Conservation (phyloP, 108 stramenopile species). For the Nannochloropsis oceanica region DNA sequence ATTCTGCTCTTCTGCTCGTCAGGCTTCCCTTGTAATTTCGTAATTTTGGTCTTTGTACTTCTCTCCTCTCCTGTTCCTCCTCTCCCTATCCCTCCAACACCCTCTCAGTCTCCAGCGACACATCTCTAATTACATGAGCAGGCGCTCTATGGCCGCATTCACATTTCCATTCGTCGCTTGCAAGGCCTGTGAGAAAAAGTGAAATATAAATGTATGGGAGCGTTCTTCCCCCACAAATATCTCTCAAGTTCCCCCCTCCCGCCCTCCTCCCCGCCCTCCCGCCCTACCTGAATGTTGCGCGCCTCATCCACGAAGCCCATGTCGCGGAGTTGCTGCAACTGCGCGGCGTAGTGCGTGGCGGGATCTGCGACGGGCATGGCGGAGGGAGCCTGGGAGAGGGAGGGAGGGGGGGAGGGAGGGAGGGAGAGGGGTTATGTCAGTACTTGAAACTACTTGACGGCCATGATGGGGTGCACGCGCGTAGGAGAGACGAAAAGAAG, state of each 20-base stretch:
- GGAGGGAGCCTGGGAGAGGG: not conserved
- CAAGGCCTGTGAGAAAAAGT: slow-evolving; percentile 20
- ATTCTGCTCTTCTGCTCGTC: not conserved
- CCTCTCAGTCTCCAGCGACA: not conserved
- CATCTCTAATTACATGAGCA: slow-evolving; percentile 1
- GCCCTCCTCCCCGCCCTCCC: not conserved
- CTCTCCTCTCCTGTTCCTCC: too few species aligned
- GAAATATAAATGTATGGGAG: not conserved
- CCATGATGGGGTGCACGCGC: not conserved
- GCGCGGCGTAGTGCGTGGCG: slow-evolving; percentile 28
- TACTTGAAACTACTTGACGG: not conserved
- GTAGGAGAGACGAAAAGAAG: not conserved
- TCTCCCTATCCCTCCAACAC: not conserved
- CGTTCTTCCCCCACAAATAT: not conserved
- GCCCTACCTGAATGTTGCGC: not conserved
- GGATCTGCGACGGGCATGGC: slow-evolving; percentile 7
- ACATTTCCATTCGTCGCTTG: slow-evolving; percentile 36
- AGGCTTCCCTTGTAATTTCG: too few species aligned
- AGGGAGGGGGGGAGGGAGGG: not conserved
- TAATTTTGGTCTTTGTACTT: too few species aligned
- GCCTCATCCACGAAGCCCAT: slow-evolving; percentile 38
- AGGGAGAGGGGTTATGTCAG: not conserved
- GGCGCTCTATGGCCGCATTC: slow-evolving; percentile 39
- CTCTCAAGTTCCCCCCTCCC: not conserved
- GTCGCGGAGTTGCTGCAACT: slow-evolving; percentile 31